phyloP scores from a whole-genome alignment of 768 basidiomycete genomes.

The Clavulina sp. region DNA sequence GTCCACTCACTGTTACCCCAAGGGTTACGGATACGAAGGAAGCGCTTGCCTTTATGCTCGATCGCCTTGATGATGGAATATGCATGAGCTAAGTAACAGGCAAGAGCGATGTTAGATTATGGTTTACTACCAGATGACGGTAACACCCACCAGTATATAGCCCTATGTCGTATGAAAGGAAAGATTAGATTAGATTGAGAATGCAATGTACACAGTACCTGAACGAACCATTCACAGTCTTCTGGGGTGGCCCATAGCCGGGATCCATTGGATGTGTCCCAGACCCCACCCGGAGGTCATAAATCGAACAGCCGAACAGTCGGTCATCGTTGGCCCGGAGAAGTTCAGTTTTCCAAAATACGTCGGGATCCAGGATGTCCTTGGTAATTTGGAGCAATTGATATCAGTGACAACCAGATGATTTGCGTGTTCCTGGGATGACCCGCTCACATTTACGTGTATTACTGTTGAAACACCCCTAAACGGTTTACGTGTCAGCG shows the following conservation, averaged over 20 bases:
- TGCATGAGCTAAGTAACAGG: conserved; percentile 23
- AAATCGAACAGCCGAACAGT: conserved; percentile 29
- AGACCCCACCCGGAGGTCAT: neutral
- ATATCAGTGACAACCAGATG: too few species aligned
- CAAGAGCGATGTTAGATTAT: too few species aligned
- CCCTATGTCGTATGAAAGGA: too few species aligned
- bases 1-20: conserved; percentile 24
- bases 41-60: conserved; percentile 29
- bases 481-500: neutral
- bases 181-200: too few species aligned
- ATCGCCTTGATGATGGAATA: conserved; percentile 32
- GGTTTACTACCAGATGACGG: too few species aligned
- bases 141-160: too few species aligned
- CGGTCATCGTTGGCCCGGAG: conserved; percentile 32
- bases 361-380: conserved; percentile 34
- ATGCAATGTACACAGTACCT: too few species aligned
- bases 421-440: neutral
- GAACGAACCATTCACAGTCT: too few species aligned
- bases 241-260: too few species aligned
- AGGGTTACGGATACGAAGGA: conserved; percentile 33
- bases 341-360: conserved; percentile 39
- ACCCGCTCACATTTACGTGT: neutral
- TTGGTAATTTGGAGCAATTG: too few species aligned
- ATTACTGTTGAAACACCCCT: conserved; percentile 6
- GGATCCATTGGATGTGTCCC: too few species aligned